Evolutionary conservation across 495 filamentous ascomycete species (phyloP).

Genomic region (Chaetomidium leptoderma): DNA sequence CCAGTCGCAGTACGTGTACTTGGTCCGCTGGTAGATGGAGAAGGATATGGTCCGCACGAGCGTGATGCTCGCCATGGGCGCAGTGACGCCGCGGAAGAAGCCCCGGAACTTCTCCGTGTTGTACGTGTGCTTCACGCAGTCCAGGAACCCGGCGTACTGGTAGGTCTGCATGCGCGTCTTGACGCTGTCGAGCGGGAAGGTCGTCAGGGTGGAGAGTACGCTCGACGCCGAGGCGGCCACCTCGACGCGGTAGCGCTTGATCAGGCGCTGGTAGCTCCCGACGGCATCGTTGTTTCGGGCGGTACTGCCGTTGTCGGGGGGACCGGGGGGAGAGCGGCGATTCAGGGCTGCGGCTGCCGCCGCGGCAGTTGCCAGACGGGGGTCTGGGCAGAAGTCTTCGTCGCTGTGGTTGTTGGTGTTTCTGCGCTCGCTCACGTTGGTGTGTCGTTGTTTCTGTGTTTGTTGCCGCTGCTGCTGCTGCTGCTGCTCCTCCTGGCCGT

Average conservation of each 20-base stretch:
- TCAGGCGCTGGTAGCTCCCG: constrained; percentile 52
- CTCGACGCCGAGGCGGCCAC: constrained; percentile 70
- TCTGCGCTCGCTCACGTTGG: constrained; percentile 8
- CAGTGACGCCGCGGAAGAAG: constrained; percentile 77
- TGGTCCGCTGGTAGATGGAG: constrained; percentile 82
- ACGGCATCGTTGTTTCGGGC: constrained; percentile 7
- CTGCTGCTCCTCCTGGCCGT: constrained; percentile 27
- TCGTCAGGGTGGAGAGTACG: constrained; percentile 65
- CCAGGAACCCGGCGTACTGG: constrained; percentile 61
- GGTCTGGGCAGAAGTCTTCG: constrained; percentile 19
- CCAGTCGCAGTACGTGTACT: constrained; percentile 67
- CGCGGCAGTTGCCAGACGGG: constrained; percentile 11
- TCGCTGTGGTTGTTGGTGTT: constrained; percentile 5
- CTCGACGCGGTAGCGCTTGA: constrained; percentile 75
- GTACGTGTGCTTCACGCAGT: constrained; percentile 70
- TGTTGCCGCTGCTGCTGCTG: constrained; percentile 21
- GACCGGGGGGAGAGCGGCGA: constrained; percentile 1
- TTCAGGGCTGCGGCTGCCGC: constrained; percentile 11
- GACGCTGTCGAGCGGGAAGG: constrained; percentile 78
- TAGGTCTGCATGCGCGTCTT: constrained; percentile 87
- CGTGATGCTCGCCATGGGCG: constrained; percentile 82
- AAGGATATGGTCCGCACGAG: constrained; percentile 89
- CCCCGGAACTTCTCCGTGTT: constrained; percentile 64
- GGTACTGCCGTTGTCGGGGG: constrained; percentile 9
- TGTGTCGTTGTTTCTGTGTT: constrained; percentile 6